Percentiles rank a stretch among this genome's conserved stretches.
Evolutionary conservation across 2,329 filamentous ascomycete genomes (phyloP).

Genomic region (Trichoderma citrinoviride): DNA sequence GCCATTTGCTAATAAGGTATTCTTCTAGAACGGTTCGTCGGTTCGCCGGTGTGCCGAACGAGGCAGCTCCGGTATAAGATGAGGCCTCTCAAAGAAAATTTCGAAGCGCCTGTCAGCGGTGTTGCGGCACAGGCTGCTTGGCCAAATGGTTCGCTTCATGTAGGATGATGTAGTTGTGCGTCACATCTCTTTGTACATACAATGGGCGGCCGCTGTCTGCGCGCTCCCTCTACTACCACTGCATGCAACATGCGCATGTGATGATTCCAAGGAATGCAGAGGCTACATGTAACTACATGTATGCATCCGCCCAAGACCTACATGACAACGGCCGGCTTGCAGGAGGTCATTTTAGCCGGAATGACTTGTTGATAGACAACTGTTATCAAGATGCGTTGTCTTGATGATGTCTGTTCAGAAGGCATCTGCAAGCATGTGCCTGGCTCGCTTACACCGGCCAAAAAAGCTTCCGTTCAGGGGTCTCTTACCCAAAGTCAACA

Average conservation of each 20-base stretch:
- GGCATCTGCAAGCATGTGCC: background rate
- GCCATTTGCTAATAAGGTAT: slow-evolving; percentile 13
- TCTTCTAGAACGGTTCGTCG: slow-evolving; percentile 12
- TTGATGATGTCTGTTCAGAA: background rate
- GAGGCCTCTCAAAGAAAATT: background rate
- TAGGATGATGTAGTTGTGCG: slow-evolving; percentile 5
- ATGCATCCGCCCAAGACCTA: slow-evolving; percentile 1
- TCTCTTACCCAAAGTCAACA: background rate
- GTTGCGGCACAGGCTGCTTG: background rate
- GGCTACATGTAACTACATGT: background rate
- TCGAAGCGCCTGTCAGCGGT: background rate
- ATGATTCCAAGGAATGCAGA: background rate
- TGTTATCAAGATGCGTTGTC: background rate
- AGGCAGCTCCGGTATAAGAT: background rate
- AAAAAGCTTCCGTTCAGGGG: background rate
- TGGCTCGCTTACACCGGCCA: background rate
- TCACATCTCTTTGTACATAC: background rate
- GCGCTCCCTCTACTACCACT: background rate
- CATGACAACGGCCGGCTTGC: background rate
- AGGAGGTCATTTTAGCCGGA: background rate
- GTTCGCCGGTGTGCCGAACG: background rate
- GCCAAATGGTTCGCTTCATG: background rate
- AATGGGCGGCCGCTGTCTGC: background rate
- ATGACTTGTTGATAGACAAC: background rate
- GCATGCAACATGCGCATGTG: background rate